Base-by-base conservation (phyloP, 2,329 filamentous ascomycete species). In the Xylariaceae sp. region DNA sequence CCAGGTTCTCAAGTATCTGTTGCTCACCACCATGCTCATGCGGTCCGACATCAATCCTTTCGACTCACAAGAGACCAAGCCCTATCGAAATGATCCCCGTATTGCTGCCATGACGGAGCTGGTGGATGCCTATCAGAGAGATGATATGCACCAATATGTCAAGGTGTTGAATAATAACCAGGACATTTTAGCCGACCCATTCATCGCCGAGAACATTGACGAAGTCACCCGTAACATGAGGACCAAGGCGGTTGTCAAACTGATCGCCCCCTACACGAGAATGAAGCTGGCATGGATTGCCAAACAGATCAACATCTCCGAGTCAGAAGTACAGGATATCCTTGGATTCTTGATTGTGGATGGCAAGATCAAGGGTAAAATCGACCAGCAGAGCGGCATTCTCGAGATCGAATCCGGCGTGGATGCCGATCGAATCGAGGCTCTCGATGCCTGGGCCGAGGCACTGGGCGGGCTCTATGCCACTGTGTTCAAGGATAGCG, bases 131-230 rank as follows among this genome's bases (percentile, higher is more conserved):
- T 99, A 96, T 71, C 94, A 97, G 73, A 84, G 89, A 52, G 93
- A 97, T 65, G 93, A 97, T 67, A 93, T 99, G 60, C 88, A 93
- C 68, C 80, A 83, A 60, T 99, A 99, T 71, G 90, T 97, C 71
- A 85, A 82, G 49, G 91, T 97, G 36, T 77, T 99, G 50, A 85
- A 90, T 64, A 86, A 86, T 65, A 95, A 97, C 74, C 87, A 86
- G 64, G 94, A 97, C 66, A 86, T 99, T 22, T 79, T 97, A 38
- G 84, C 87, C 12, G 94, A 99, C 69, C 86, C 89, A 0, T 99
- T 97, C 74, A 99, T 99, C 63, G 93, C 93, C 28, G 94, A 97
- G 73, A 97, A 99, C 69, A 99, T 99, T 62, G 94, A 97, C 71
- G 94, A 99, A 73, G 93, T 99, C 51, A 99, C 93, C 47, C 89